Evolutionary conservation across 106 monocot species (phyloP).

Genomic region (Gastrodia elata): DNA sequence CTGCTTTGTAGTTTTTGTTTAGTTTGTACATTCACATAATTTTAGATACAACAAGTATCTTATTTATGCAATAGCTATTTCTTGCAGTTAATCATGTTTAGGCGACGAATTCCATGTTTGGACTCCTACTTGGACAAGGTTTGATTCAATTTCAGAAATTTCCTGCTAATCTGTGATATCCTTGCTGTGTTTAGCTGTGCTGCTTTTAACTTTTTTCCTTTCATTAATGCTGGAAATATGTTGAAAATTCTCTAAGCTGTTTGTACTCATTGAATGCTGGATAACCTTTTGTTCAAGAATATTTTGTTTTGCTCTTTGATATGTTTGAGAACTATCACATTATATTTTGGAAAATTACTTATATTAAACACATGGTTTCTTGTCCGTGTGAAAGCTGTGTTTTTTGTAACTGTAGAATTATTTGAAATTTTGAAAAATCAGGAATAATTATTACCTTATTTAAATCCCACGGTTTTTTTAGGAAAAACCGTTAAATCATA

Average conservation of each 20-base stretch:
- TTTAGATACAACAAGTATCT: background rate
- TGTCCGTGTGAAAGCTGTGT: too few species aligned
- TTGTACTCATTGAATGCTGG: background rate
- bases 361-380: too few species aligned
- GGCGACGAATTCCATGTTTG: constrained; percentile 83
- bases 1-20: background rate
- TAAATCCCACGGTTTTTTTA: too few species aligned
- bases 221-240: background rate
- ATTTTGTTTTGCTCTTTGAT: too few species aligned
- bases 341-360: too few species aligned
- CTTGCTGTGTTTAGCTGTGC: background rate
- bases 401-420: too few species aligned
- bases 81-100: constrained; percentile 91
- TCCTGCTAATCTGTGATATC: background rate
- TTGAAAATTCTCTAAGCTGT: background rate
- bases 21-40: background rate
- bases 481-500: too few species aligned
- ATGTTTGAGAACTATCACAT: too few species aligned
- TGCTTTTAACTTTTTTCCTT: background rate
- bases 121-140: constrained; percentile 99
- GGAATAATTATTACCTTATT: too few species aligned
- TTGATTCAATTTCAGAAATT: background rate
- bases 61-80: background rate
- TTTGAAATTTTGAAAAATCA: too few species aligned
- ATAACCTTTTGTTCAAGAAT: too few species aligned